Conservation (phyloP, 1,139 yeast genomes). For the Suhomyces maxii region DNA sequence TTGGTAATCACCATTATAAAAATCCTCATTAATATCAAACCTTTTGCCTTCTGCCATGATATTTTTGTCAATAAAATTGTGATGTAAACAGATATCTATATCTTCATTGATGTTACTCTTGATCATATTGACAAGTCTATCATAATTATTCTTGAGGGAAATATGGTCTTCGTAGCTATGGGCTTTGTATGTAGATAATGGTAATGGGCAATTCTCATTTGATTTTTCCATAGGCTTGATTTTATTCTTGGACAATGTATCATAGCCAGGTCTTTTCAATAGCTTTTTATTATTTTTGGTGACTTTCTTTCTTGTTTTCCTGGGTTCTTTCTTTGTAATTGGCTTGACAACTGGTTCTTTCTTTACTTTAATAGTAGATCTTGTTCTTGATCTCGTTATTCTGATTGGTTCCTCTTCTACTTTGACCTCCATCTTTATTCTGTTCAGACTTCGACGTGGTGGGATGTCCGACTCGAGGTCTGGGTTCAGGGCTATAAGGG, state of each 20-base stretch:
- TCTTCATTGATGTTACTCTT: conserved; percentile 14
- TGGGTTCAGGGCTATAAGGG: conserved; percentile 17
- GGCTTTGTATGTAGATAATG: neutral
- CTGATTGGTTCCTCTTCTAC: neutral
- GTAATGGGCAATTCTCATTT: neutral
- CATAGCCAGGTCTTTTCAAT: conserved; percentile 2
- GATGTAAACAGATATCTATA: conserved; percentile 26
- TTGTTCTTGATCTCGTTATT: neutral
- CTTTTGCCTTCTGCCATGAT: conserved; percentile 20
- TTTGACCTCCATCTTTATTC: neutral
- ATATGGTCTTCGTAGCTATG: conserved; percentile 19
- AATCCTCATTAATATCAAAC: conserved; percentile 18
- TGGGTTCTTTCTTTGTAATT: neutral
- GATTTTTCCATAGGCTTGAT: neutral
- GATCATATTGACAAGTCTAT: conserved; percentile 20
- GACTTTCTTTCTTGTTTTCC: neutral
- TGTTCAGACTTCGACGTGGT: conserved; percentile 18
- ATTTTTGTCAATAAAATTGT: conserved; percentile 27
- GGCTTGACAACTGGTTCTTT: neutral
- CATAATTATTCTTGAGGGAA: conserved; percentile 18
- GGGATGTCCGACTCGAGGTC: conserved; percentile 30
- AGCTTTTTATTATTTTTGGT: no score
- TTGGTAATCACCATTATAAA: conserved; percentile 7
- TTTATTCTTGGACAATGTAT: neutral
- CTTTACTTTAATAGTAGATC: neutral